A percentile compares a stretch with the other conserved stretches of the same genome.
These are phyloP conservation scores for Hypoxylon rickii DNA, from an alignment of 495 filamentous ascomycete species.

Conservation along the genomic window DNA sequence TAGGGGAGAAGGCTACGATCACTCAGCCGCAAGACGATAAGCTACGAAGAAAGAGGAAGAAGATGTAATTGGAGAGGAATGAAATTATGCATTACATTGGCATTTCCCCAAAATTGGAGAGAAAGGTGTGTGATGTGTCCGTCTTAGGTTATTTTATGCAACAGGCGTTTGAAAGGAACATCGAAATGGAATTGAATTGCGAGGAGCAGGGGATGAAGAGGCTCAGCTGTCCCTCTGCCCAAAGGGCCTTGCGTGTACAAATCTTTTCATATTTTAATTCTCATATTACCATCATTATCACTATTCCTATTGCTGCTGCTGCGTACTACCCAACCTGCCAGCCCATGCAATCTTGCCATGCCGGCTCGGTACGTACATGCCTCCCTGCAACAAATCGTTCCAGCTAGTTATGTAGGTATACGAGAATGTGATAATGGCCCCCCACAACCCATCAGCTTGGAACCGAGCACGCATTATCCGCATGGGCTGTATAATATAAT, in stretches of 20 bases:
- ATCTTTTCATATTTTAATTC: slow-evolving; percentile 2
- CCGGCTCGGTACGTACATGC: slow-evolving; percentile 30
- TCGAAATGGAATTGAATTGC: slow-evolving; percentile 30
- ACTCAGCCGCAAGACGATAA: too few species aligned
- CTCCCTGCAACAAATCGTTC: slow-evolving; percentile 30
- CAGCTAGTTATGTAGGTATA: slow-evolving; percentile 36
- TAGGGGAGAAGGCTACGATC: not conserved
- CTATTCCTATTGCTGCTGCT: slow-evolving; percentile 9
- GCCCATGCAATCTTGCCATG: slow-evolving; percentile 10
- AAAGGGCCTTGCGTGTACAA: not conserved
- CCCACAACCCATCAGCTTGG: slow-evolving; percentile 34
- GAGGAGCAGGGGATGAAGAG: slow-evolving; percentile 14
- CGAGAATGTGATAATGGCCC: slow-evolving; percentile 37
- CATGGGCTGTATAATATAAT: slow-evolving; percentile 14
- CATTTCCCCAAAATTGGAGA: slow-evolving; percentile 27
- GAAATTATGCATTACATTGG: slow-evolving; percentile 26
- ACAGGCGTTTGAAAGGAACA: slow-evolving; percentile 19
- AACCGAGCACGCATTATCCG: slow-evolving; percentile 31
- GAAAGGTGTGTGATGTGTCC: slow-evolving; percentile 8
- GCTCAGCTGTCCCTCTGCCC: slow-evolving; percentile 12
- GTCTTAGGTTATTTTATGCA: slow-evolving; percentile 2
- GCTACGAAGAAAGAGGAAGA: not conserved
- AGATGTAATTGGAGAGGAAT: slow-evolving; percentile 4
- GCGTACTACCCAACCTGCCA: not conserved
- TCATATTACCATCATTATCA: not conserved